phyloP scores from a whole-genome alignment of 495 filamentous ascomycete species.

The Cercophora scortea region DNA sequence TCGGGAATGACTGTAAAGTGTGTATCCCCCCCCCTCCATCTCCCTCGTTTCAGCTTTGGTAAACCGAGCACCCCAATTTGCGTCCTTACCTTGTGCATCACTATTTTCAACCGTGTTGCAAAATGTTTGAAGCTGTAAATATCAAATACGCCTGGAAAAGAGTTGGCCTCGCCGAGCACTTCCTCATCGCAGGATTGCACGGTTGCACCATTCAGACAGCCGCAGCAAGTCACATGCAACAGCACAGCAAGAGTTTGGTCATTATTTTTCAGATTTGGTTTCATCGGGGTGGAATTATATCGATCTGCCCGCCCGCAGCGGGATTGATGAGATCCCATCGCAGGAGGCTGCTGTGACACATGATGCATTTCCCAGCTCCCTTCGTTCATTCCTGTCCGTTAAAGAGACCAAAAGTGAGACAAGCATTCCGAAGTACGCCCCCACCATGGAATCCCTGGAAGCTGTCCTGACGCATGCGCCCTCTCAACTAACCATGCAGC shows the following conservation, averaged over 20 bases:
- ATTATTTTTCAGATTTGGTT: slow-evolving; percentile 18
- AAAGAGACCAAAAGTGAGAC: slow-evolving; percentile 31
- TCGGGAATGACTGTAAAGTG: no score
- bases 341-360: slow-evolving; percentile 1
- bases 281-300: slow-evolving; percentile 22
- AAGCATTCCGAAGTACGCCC: slow-evolving; percentile 32
- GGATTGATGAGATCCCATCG: slow-evolving; percentile 6
- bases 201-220: not conserved
- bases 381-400: slow-evolving; percentile 23
- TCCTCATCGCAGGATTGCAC: not conserved
- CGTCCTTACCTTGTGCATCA: no score
- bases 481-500: slow-evolving; percentile 13
- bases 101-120: no score
- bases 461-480: slow-evolving; percentile 14
- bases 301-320: slow-evolving; percentile 18
- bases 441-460: slow-evolving; percentile 31
- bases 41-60: no score
- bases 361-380: slow-evolving; percentile 27
- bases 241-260: slow-evolving; percentile 3
- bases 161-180: no score
- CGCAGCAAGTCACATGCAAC: not conserved
- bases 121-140: not conserved
- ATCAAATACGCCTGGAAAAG: no score
- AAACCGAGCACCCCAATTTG: no score
- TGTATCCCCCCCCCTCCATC: no score